Evolutionary conservation across 345 rosid genomes (phyloP).

Genomic region (Eucalyptus sideroxylon): DNA sequence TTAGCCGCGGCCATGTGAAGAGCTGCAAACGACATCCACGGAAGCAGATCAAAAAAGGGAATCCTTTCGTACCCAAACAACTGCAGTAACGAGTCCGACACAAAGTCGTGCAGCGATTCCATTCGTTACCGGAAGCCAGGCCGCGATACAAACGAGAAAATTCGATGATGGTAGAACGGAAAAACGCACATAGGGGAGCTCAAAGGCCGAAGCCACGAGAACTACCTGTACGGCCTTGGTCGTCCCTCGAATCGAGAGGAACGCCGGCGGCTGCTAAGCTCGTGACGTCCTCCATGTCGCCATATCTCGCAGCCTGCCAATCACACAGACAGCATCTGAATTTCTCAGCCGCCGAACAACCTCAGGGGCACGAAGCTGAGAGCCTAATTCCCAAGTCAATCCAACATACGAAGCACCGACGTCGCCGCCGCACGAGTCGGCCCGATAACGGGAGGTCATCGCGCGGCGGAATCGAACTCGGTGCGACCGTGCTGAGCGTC

Average conservation of each 20-base stretch:
- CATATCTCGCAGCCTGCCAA: constrained; percentile 88
- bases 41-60: neutral
- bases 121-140: neutral
- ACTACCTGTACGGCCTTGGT: constrained; percentile 69
- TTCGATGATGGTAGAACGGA: neutral
- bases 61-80: neutral
- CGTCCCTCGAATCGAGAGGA: constrained; percentile 70
- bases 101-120: neutral
- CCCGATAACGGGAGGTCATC: neutral
- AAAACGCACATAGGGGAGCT: neutral
- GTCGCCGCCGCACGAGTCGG: neutral
- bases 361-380: neutral
- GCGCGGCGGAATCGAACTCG: neutral
- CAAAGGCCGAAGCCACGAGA: neutral
- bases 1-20: constrained; percentile 97
- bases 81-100: neutral
- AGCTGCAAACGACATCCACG: constrained; percentile 24
- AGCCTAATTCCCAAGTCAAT: neutral
- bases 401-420: neutral
- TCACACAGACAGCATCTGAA: neutral
- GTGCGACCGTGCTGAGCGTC: neutral
- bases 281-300: constrained; percentile 59
- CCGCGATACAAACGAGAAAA: neutral
- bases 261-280: constrained; percentile 52
- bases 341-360: neutral